Conservation (phyloP, 768 basidiomycete genomes). For the Thelephora ganbajun region DNA sequence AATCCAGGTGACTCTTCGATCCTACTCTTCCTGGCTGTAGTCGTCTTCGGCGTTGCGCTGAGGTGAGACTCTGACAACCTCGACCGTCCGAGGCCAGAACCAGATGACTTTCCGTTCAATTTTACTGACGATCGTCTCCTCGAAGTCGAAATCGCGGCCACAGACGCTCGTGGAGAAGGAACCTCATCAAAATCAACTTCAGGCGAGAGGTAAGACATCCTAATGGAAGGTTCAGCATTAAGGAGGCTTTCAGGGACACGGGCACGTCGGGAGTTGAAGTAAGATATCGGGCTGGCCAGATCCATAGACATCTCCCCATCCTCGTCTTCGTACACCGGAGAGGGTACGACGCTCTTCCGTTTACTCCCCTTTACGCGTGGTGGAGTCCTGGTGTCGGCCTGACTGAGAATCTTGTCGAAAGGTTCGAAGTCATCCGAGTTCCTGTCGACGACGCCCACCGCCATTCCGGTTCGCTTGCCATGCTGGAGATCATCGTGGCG, state of each 20-base stretch:
- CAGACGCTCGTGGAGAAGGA: constrained; percentile 15
- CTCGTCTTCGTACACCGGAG: constrained; percentile 26
- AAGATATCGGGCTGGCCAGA: constrained; percentile 26
- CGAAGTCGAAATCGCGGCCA: constrained; percentile 1
- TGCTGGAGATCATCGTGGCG: constrained; percentile 64
- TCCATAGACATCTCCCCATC: constrained; percentile 74
- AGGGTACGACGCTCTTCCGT: constrained; percentile 23
- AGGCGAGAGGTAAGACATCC: constrained; percentile 13
- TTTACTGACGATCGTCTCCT: constrained; percentile 1
- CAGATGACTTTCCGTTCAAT: constrained; percentile 1
- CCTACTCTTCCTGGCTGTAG: not conserved
- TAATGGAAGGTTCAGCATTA: constrained; percentile 20
- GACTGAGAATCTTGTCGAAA: constrained; percentile 60
- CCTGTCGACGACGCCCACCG: constrained; percentile 52
- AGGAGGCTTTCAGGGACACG: constrained; percentile 5
- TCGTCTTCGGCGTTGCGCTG: not conserved
- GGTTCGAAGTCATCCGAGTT: constrained; percentile 76
- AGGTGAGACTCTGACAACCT: not conserved
- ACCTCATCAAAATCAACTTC: constrained; percentile 22
- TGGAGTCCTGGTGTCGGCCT: constrained; percentile 54
- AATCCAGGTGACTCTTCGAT: no score
- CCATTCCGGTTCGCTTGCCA: constrained; percentile 70
- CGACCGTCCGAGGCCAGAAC: not conserved
- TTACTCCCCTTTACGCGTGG: constrained; percentile 32
- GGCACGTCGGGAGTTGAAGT: constrained; percentile 15